A percentile compares a stretch with the other conserved stretches of the same genome.
Conservation (phyloP, 441 rosid genomes). For the Populus trichocarpa region DNA sequence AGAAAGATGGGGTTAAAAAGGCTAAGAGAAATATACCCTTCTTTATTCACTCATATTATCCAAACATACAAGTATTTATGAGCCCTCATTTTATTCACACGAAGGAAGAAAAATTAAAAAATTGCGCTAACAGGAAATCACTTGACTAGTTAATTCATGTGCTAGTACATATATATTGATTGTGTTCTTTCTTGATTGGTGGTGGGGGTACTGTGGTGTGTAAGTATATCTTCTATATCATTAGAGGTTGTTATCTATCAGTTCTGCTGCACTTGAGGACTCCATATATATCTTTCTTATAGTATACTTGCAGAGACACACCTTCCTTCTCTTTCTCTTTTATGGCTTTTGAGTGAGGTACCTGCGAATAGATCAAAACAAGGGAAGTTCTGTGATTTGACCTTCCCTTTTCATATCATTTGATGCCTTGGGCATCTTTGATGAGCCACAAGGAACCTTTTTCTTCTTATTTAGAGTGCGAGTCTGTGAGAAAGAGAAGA, state of each 20-base stretch:
- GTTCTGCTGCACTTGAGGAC: background rate
- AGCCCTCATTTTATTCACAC: background rate
- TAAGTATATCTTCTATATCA: background rate
- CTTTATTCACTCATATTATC: conserved; percentile 50
- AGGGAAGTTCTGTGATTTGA: conserved; percentile 38
- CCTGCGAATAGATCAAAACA: conserved; percentile 44
- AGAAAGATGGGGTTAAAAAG: conserved; percentile 35
- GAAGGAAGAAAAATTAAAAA: background rate
- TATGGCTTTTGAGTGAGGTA: conserved; percentile 25
- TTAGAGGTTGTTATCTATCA: background rate
- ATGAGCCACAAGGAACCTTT: background rate
- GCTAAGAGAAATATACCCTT: conserved; percentile 54
- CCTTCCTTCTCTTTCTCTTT: conserved; percentile 3
- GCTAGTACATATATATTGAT: background rate
- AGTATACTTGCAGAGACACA: background rate
- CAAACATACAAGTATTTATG: conserved; percentile 13
- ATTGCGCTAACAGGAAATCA: background rate
- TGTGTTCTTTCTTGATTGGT: background rate
- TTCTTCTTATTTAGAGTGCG: background rate
- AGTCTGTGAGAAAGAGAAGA: conserved; percentile 18
- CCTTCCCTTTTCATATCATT: conserved; percentile 31
- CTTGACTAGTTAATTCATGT: background rate
- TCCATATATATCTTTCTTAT: background rate
- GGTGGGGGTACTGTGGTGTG: background rate
- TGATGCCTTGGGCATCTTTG: conserved; percentile 8